These are phyloP conservation scores for Cornus suecica DNA, from an alignment of 148 eudicot genomes.

Conservation along the genomic window DNA sequence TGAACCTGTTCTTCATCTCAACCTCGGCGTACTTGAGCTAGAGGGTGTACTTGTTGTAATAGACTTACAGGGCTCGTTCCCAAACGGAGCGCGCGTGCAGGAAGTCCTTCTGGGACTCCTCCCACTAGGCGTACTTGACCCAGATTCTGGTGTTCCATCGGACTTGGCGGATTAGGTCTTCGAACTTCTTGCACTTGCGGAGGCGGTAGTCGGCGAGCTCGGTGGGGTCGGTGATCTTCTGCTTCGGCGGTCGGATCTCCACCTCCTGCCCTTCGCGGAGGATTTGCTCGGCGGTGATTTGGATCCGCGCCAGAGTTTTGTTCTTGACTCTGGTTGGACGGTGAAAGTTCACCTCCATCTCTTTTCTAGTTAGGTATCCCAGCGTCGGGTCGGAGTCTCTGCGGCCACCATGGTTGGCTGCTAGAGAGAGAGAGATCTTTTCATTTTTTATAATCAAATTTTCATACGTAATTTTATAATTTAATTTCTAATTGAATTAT, in stretches of 20 bases:
- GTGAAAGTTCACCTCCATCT: constrained; percentile 82
- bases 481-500: too few species aligned
- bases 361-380: constrained; percentile 71
- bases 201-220: constrained; percentile 85
- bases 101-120: too few species aligned
- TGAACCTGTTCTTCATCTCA: constrained; percentile 90
- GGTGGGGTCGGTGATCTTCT: constrained; percentile 77
- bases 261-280: constrained; percentile 89
- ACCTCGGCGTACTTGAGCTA: constrained; percentile 84
- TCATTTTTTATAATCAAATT: too few species aligned
- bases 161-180: constrained; percentile 69
- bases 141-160: constrained; percentile 80
- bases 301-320: constrained; percentile 82
- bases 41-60: constrained; percentile 59
- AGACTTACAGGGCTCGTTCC: constrained; percentile 81
- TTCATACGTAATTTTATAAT: too few species aligned
- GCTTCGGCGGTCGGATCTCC: constrained; percentile 91
- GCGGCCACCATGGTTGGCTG: too few species aligned
- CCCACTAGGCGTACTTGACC: constrained; percentile 96
- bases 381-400: constrained; percentile 60
- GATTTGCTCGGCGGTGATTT: constrained; percentile 94
- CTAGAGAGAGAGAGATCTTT: too few species aligned
- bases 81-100: constrained; percentile 79
- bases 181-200: constrained; percentile 84
- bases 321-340: constrained; percentile 82